Base-by-base conservation (phyloP, 2,329 filamentous ascomycete genomes). In the Cytospora schulzeri region DNA sequence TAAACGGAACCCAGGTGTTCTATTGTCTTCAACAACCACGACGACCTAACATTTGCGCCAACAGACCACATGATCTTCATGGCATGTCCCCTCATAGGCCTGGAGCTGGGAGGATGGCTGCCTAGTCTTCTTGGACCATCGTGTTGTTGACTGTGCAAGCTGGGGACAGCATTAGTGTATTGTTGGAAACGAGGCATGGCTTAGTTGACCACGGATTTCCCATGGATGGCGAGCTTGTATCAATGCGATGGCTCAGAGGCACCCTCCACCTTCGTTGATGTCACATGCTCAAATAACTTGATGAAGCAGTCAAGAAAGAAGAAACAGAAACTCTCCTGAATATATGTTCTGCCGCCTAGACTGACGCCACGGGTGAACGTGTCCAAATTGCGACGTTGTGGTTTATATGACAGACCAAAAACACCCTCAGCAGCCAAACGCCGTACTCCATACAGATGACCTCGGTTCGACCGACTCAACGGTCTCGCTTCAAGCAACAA, bases 381-480 rank as follows among this genome's bases (percentile, higher is more conserved):
- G 58, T 59, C 63, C 50, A 58, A 31, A n/a, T 31, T 12, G 11
- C n/a, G 54, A 35, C 31, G 52, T 48, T 17, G 54, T 38, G 35
- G 33, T 38, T 35, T 53, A 35, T 45, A 56, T 64, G 52, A 56
- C 45, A 60, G 52, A 66, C 57, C 60, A 45, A 48, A 63, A 57
- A 31, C n/a, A 31, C 51, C 52, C 45, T 17, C 28, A 51, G 45
- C 11, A 55, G 28, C 64, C 38, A 60, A 60, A 64, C 64, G 50
- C 64, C 64, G 26, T 59, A 66, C 64, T 66, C 64, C 64, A 12
- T 66, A 53, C 56, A 64, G 48, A 60, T 64, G 53, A 60, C 50
- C 57, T 52, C 56, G 45, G 56, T 17, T n/a, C 35, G 41, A 28
- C 41, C 31, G 31, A 62, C 4, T 41, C 4, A 24, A n/a, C 17